Base-by-base conservation (phyloP, 257 asterid genomes). In the Voacanga thouarsii region DNA sequence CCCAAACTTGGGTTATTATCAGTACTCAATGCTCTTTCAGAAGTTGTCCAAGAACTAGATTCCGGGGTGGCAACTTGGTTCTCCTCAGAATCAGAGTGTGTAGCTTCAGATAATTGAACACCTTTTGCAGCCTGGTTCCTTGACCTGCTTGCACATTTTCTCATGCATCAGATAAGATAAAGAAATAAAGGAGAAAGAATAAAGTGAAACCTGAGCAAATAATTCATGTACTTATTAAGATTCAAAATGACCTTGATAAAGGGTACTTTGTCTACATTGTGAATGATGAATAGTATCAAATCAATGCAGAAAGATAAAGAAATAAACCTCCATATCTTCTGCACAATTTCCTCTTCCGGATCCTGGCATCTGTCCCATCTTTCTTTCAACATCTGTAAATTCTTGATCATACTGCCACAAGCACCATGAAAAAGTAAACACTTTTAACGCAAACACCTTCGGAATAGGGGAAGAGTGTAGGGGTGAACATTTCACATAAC, bases 41-140 rank as follows among this genome's bases (percentile, higher is more conserved):
- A 88, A 82, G 86, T 86, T 68, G 82, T 89, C 93, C 89, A 84
- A 80, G 93, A 89, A 84, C 84, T 79, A 45, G 96, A 88, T 76
- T 92, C 96, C 37, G 96, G 96, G 37, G 96, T 84, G 74, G 84
- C 84, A 75, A 82, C 89, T 81, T 79, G 82, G 78, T 86, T 85
- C 80, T 92, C 97, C 75, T 85, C 96, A 61, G 77, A 77, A 55
- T 74, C 88, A 85, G 56, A 76, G 50, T 66, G 53, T 75, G 74
- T 72, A 84, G 85, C 82, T 77, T 84, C 91, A 55, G 84, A 65
- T 9, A 76, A 75, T 51, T 68, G 91, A 79, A 80, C 60, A 76
- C 77, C 78, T 80, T 80, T 82, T 82, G 78, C 85, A 39, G 83
- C 75, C 86, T 80, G 85, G 86, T 82, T 88, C 75, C 83, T 84